Evolutionary conservation across 352 stramenopile species (phyloP), one percentile per base, ranked within the genome.

Genomic region (Globisporangium canariense): DNA sequence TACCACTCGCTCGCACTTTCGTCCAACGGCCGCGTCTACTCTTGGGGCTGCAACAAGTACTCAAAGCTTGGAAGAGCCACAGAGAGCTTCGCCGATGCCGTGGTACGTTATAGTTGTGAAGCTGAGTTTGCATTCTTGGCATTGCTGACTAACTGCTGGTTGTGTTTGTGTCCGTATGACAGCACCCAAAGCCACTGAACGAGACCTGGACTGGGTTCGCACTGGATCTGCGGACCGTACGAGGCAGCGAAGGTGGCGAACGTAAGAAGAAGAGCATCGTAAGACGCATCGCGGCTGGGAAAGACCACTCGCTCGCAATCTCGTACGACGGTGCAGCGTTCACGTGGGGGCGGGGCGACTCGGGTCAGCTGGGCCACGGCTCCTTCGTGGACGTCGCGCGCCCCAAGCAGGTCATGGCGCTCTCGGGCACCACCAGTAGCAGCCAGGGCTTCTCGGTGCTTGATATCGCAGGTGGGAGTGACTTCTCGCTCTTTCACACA

Each of bases 41-140:
- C 82, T 3, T 93, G 82, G 85, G 85, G 85, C 10, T 86, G 83
- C 70, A 88, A 87, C 64, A 80, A 79, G 53, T 91, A 80, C 34
- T 71, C 67, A 2, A 77, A 93, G 55, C 78, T 93, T 8, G 85
- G 85, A 20, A 71, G 82, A 18, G 36, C 18, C 1, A 75, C 79
- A 0, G 68, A 79, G 50, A 65, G 59, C 7, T 68, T 83, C 28
- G 50, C 75, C 0, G 78, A 88, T 34, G 71, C 75, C 28, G 69
- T 68, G 69, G 80, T 88, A 64, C 51, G 76, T 71, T 5, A 50
- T 3, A 28, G 40, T 47, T 34, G 25, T 14, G 9, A 41, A 16
- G 20, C 34, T 60, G 45, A 6, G 40, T 38, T 25, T 40, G 18
- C 16, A 10, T 49, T 3, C 18, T 49, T 49, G 43, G 3, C 4